These are phyloP conservation scores for Phanerochaete sordida DNA, from an alignment of 768 basidiomycete species.

Conservation along the genomic window DNA sequence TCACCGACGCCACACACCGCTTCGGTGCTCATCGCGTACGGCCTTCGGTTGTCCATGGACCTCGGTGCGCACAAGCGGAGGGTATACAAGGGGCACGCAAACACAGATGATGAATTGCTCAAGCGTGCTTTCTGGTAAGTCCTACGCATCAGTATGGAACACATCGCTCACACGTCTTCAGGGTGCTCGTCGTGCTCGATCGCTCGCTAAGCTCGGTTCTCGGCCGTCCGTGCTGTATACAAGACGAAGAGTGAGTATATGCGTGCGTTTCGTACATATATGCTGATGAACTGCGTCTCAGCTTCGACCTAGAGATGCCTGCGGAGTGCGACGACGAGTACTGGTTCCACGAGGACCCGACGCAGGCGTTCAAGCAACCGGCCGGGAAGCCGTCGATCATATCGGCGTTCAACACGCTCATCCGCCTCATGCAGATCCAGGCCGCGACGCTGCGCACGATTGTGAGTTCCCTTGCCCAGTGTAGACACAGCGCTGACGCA, in stretches of 20 bases:
- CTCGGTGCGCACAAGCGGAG: constrained; percentile 72
- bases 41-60: constrained; percentile 48
- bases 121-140: constrained; percentile 76
- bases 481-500: not conserved
- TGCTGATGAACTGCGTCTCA: not conserved
- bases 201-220: constrained; percentile 42
- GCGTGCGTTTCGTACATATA: not conserved
- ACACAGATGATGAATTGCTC: constrained; percentile 67
- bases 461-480: constrained; percentile 33
- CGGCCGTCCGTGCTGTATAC: constrained; percentile 65
- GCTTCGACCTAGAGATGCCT: constrained; percentile 69
- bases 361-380: constrained; percentile 68
- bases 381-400: constrained; percentile 48
- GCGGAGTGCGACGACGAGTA: constrained; percentile 47
- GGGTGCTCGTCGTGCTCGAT: constrained; percentile 48
- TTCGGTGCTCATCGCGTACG: constrained; percentile 36
- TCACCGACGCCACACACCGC: constrained; percentile 7
- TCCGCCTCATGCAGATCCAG: constrained; percentile 61
- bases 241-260: constrained; percentile 65
- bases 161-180: constrained; percentile 16
- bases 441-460: constrained; percentile 63
- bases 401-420: constrained; percentile 52
- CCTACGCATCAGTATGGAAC: not conserved
- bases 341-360: not conserved
- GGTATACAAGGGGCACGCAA: constrained; percentile 42